Conservation (phyloP, 306 rosid genomes). For the Vigna hirtella region DNA sequence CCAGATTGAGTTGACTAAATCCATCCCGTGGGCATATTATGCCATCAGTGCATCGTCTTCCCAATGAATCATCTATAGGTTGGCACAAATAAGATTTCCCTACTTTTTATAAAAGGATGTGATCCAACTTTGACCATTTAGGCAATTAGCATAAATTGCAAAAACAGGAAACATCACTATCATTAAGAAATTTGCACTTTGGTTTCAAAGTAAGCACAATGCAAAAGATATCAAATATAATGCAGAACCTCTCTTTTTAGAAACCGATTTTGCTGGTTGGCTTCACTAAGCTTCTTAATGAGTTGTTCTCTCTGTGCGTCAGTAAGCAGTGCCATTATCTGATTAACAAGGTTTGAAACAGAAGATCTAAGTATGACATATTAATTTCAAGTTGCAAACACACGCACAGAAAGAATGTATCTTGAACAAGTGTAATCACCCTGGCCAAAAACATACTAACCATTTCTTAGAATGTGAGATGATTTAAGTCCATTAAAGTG, state of each 20-base stretch:
- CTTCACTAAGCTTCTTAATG: constrained; percentile 83
- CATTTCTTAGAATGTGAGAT: constrained; percentile 3
- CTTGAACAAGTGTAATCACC: neutral
- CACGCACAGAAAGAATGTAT: neutral
- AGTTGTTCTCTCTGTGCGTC: constrained; percentile 77
- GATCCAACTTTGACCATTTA: constrained; percentile 12
- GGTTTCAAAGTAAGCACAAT: constrained; percentile 28
- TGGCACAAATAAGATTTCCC: constrained; percentile 19
- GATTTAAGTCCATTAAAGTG: constrained; percentile 14
- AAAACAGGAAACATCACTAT: constrained; percentile 30
- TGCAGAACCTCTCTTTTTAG: constrained; percentile 89
- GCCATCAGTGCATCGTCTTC: neutral
- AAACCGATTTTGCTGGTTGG: constrained; percentile 89
- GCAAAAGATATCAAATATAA: constrained; percentile 25
- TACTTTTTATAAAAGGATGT: constrained; percentile 16
- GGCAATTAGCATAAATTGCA: constrained; percentile 6
- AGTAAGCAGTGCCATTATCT: constrained; percentile 72
- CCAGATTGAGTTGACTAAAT: constrained; percentile 23
- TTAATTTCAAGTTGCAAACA: constrained; percentile 24
- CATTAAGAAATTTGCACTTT: constrained; percentile 29
- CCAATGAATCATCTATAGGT: constrained; percentile 2
- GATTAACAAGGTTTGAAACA: constrained; percentile 33
- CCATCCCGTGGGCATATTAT: neutral
- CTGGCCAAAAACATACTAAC: constrained; percentile 8
- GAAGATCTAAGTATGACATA: constrained; percentile 36